Conservation (phyloP, 768 basidiomycete species). For the Hypholoma sublateritium region DNA sequence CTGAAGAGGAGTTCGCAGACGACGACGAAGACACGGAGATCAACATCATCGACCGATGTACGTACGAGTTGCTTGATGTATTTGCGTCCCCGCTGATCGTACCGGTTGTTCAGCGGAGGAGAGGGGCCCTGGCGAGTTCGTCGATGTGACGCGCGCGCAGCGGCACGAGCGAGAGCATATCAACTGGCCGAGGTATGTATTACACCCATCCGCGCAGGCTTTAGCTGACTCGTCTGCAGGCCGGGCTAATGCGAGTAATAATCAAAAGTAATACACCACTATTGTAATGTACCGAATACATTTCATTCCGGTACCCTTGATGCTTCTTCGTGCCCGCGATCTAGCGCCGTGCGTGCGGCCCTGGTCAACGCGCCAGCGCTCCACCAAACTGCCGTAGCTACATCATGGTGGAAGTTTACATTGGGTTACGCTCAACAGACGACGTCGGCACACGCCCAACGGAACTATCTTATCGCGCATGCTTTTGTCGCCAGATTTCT, state of each 20-base stretch:
- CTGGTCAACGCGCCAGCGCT: too few relatives aligned
- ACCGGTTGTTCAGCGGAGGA: constrained; percentile 54
- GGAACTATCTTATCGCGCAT: too few relatives aligned
- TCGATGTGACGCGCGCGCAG: constrained; percentile 67
- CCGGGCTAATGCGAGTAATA: not conserved
- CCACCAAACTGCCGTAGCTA: too few relatives aligned
- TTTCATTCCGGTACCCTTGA: not conserved
- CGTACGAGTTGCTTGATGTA: constrained; percentile 26
- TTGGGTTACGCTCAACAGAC: too few relatives aligned
- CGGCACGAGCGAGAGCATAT: constrained; percentile 54
- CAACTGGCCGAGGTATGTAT: constrained; percentile 61
- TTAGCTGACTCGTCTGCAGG: not conserved
- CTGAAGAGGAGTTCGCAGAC: constrained; percentile 51
- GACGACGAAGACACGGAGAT: constrained; percentile 54
- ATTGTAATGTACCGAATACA: not conserved
- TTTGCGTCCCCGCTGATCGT: not conserved
- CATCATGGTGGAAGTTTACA: too few relatives aligned
- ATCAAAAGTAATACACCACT: not conserved
- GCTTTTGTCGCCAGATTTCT: too few relatives aligned
- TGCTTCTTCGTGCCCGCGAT: not conserved
- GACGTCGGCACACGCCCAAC: too few relatives aligned
- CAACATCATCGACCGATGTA: constrained; percentile 73
- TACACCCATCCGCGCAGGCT: not conserved
- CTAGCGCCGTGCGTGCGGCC: not conserved
- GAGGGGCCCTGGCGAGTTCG: constrained; percentile 70